Evolutionary conservation across 2,329 filamentous ascomycete genomes (phyloP).

Genomic region (Cordyceps pruinosa): DNA sequence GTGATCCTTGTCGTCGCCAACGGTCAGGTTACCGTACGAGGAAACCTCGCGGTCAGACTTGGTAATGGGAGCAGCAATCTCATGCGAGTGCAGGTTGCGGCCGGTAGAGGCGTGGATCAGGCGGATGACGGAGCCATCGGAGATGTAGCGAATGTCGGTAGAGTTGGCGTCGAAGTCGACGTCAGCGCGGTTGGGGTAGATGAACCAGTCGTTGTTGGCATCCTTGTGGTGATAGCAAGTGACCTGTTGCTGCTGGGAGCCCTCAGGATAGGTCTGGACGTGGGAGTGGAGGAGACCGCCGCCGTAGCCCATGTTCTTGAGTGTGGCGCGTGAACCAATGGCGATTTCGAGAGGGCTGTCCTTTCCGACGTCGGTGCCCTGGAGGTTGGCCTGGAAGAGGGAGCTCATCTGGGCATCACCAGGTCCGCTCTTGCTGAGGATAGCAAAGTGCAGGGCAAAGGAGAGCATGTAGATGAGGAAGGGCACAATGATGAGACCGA

Average conservation of each 20-base stretch:
- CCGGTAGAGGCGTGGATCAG: slow-evolving; percentile 93
- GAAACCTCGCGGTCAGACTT: slow-evolving; percentile 92
- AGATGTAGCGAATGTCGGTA: slow-evolving; percentile 64
- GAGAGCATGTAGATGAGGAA: slow-evolving; percentile 91
- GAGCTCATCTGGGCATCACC: slow-evolving; percentile 99
- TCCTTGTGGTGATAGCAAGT: slow-evolving; percentile 99
- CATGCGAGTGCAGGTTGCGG: slow-evolving; percentile 92
- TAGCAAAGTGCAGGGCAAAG: slow-evolving; percentile 89
- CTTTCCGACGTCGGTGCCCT: slow-evolving; percentile 87
- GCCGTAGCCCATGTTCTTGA: slow-evolving; percentile 99
- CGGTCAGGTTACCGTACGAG: slow-evolving; percentile 87
- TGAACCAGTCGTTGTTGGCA: slow-evolving; percentile 99
- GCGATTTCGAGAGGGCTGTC: slow-evolving; percentile 92
- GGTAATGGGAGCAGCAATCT: slow-evolving; percentile 78
- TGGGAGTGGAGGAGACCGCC: slow-evolving; percentile 94
- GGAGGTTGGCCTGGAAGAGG: slow-evolving; percentile 94
- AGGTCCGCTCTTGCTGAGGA: slow-evolving; percentile 87
- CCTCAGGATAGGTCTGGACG: slow-evolving; percentile 91
- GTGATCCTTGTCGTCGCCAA: slow-evolving; percentile 96
- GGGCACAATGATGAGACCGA: slow-evolving; percentile 83
- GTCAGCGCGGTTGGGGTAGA: slow-evolving; percentile 85
- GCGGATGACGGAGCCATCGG: slow-evolving; percentile 71
- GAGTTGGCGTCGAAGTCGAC: slow-evolving; percentile 64
- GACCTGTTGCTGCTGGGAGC: slow-evolving; percentile 89
- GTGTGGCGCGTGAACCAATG: slow-evolving; percentile 77